These are phyloP conservation scores for Aspergillus sp. DNA, from an alignment of 2,329 filamentous ascomycete species.

Conservation along the genomic window DNA sequence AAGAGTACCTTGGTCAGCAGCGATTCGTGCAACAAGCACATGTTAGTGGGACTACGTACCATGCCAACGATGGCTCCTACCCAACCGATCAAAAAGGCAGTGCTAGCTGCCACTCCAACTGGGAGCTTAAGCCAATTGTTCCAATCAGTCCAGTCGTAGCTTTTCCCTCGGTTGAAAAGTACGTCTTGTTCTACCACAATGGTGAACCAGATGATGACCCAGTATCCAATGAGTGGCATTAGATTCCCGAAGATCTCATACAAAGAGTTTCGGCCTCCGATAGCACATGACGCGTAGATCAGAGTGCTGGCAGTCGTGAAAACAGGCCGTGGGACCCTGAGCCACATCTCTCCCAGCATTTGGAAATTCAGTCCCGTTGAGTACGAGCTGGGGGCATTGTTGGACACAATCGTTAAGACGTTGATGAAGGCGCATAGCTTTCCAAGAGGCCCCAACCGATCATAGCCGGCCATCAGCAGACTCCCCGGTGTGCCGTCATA, in stretches of 20 bases:
- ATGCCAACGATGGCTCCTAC: slow-evolving; percentile 45
- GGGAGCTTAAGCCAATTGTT: slow-evolving; percentile 41
- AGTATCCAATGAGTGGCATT: slow-evolving; percentile 51
- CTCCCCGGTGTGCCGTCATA: slow-evolving; percentile 36
- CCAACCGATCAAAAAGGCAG: slow-evolving; percentile 43
- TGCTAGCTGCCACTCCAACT: slow-evolving; percentile 43
- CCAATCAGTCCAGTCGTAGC: slow-evolving; percentile 47
- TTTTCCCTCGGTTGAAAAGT: slow-evolving; percentile 42
- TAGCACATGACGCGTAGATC: slow-evolving; percentile 47
- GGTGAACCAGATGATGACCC: slow-evolving; percentile 46
- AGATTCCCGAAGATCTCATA: slow-evolving; percentile 50
- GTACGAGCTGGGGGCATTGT: slow-evolving; percentile 49
- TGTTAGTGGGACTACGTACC: slow-evolving; percentile 25
- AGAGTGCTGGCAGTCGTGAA: slow-evolving; percentile 46
- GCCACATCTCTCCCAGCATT: slow-evolving; percentile 41
- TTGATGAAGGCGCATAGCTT: slow-evolving; percentile 47
- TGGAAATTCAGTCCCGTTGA: slow-evolving; percentile 49
- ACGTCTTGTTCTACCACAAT: slow-evolving; percentile 47
- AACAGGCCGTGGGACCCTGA: slow-evolving; percentile 44
- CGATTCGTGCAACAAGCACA: not conserved
- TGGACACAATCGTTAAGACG: slow-evolving; percentile 46
- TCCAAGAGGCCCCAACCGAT: slow-evolving; percentile 44
- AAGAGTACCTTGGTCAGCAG: not conserved
- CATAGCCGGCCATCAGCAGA: slow-evolving; percentile 42
- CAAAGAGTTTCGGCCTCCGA: slow-evolving; percentile 47